phyloP scores from a whole-genome alignment of 2,329 filamentous ascomycete species.

The Trichoderma sp. region DNA sequence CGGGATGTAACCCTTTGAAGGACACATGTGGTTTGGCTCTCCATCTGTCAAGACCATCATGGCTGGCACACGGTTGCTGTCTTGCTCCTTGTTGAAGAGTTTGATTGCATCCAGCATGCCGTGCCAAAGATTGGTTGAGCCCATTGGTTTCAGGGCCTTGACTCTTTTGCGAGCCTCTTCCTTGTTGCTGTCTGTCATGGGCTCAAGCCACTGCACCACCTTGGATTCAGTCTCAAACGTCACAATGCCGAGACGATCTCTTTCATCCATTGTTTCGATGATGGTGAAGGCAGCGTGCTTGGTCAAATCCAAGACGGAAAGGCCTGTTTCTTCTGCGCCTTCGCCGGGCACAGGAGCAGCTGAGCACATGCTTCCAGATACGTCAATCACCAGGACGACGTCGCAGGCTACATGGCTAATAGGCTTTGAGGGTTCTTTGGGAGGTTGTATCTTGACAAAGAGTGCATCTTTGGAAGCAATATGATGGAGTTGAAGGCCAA shows the following conservation, averaged over 20 bases:
- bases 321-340: conserved; percentile 44
- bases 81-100: conserved; percentile 39
- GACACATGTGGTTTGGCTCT: conserved; percentile 53
- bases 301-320: conserved; percentile 56
- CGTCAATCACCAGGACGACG: conserved; percentile 60
- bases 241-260: conserved; percentile 57
- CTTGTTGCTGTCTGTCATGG: conserved; percentile 50
- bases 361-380: conserved; percentile 55
- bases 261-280: conserved; percentile 51
- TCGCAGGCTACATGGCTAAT: conserved; percentile 51
- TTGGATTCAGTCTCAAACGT: conserved; percentile 46
- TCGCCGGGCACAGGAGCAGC: conserved; percentile 48
- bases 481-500: conserved; percentile 39
- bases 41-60: conserved; percentile 56
- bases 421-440: conserved; percentile 31
- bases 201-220: conserved; percentile 44
- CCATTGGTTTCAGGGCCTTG: conserved; percentile 37
- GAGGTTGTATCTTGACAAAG: conserved; percentile 47
- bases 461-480: conserved; percentile 39
- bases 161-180: conserved; percentile 41
- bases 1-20: conserved; percentile 51
- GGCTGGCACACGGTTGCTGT: conserved; percentile 42
- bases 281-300: conserved; percentile 60
- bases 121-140: conserved; percentile 56
- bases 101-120: conserved; percentile 51